phyloP scores from a whole-genome alignment of 768 basidiomycete species.

The Boletus sp. region DNA sequence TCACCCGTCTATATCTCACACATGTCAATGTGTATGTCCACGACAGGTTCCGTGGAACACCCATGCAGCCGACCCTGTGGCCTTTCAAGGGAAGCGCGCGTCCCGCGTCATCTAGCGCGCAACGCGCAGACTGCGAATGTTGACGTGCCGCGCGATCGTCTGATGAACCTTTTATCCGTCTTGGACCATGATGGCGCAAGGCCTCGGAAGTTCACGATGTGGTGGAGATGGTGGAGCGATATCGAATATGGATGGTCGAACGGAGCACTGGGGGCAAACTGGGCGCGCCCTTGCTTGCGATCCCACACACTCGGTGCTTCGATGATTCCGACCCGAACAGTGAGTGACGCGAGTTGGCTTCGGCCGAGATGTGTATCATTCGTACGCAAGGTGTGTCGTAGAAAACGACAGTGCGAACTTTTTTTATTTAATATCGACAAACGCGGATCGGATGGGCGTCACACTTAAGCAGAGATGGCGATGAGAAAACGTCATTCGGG shows the following conservation, averaged over 20 bases:
- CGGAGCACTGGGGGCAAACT: no score
- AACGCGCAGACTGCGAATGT: not conserved
- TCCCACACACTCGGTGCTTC: not conserved
- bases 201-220: not conserved
- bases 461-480: not conserved
- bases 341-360: no score
- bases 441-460: not conserved
- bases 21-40: not conserved
- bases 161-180: not conserved
- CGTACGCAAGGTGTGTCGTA: no score
- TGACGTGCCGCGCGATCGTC: not conserved
- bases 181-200: not conserved
- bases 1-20: not conserved
- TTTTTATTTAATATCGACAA: constrained; percentile 3
- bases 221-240: not conserved
- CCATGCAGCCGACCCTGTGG: not conserved
- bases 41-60: not conserved
- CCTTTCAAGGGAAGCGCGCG: not conserved
- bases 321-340: no score
- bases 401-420: not conserved
- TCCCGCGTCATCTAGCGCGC: not conserved
- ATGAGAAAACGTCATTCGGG: not conserved
- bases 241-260: not conserved
- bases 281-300: not conserved
- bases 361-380: no score